phyloP scores from a whole-genome alignment of 176 grass and related monocot genomes.

The Thalia dealbata region DNA sequence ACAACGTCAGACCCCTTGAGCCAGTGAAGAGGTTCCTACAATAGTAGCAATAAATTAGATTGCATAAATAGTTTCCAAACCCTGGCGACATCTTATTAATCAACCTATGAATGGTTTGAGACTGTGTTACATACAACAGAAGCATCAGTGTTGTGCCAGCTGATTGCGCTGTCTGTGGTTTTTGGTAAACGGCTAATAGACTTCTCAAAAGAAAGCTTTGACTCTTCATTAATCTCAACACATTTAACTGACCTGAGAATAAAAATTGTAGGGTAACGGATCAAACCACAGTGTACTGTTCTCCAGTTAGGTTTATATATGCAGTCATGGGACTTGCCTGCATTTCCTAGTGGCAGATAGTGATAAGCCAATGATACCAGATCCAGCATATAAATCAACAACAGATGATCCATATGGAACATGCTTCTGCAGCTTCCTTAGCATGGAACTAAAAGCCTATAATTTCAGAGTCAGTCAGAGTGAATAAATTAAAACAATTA shows the following conservation, averaged over 20 bases:
- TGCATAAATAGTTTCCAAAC: conserved; percentile 13
- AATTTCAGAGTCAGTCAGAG: conserved; percentile 23
- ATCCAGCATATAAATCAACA: conserved; percentile 91
- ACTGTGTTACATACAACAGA: conserved; percentile 53
- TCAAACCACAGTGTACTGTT: not conserved
- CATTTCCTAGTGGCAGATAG: conserved; percentile 79
- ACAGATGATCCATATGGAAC: conserved; percentile 82
- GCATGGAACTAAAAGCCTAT: conserved; percentile 80
- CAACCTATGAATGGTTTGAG: not conserved
- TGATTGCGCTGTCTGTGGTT: conserved; percentile 63
- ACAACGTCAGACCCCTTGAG: conserved; percentile 68
- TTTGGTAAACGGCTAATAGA: conserved; percentile 67
- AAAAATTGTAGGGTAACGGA: conserved; percentile 11
- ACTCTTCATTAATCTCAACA: conserved; percentile 96
- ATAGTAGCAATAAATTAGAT: conserved; percentile 20
- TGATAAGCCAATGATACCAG: conserved; percentile 82
- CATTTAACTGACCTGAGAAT: conserved; percentile 83
- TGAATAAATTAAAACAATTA: not conserved
- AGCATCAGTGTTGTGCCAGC: conserved; percentile 92
- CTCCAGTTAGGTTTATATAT: not conserved
- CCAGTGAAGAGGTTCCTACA: conserved; percentile 83
- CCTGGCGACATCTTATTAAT: not conserved
- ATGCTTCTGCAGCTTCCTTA: conserved; percentile 85
- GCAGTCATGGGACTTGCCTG: conserved; percentile 29
- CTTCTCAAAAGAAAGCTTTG: conserved; percentile 79